These are phyloP conservation scores for Pseudomonodictys pantanalensis DNA, from an alignment of 495 filamentous ascomycete genomes.

Conservation along the genomic window DNA sequence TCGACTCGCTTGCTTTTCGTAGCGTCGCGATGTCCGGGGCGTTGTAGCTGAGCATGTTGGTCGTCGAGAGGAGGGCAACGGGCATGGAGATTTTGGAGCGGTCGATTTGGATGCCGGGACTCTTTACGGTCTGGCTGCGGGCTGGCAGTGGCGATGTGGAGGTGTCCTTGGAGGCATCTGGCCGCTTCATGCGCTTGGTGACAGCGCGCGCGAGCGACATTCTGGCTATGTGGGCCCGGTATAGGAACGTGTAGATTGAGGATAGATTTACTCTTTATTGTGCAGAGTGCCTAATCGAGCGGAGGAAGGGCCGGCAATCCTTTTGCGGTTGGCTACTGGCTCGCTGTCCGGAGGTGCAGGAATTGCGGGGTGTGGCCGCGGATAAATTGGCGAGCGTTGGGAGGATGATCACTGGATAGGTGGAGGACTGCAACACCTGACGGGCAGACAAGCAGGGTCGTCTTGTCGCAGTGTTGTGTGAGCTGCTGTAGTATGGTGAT, in stretches of 20 bases:
- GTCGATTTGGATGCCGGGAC: constrained; percentile 26
- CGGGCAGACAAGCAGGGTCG: constrained; percentile 4
- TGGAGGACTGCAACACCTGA: not conserved
- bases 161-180: constrained; percentile 9
- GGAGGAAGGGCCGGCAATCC: constrained; percentile 31
- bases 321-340: not conserved
- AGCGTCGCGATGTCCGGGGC: constrained; percentile 66
- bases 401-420: not conserved
- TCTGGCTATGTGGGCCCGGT: no score
- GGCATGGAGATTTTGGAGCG: constrained; percentile 75
- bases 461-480: constrained; percentile 12
- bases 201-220: constrained; percentile 32
- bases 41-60: constrained; percentile 93
- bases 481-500: constrained; percentile 2
- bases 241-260: constrained; percentile 49
- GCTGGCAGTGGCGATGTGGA: constrained; percentile 5
- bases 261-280: constrained; percentile 15
- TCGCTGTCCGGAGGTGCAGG: constrained; percentile 15
- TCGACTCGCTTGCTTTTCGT: constrained; percentile 40
- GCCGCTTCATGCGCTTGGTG: constrained; percentile 30
- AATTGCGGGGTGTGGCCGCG: constrained; percentile 28
- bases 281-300: constrained; percentile 17
- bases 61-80: constrained; percentile 83
- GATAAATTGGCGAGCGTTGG: constrained; percentile 28
- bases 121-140: constrained; percentile 44